Evolutionary conservation across 345 rosid genomes (phyloP).

Genomic region (Jatropha curcas): DNA sequence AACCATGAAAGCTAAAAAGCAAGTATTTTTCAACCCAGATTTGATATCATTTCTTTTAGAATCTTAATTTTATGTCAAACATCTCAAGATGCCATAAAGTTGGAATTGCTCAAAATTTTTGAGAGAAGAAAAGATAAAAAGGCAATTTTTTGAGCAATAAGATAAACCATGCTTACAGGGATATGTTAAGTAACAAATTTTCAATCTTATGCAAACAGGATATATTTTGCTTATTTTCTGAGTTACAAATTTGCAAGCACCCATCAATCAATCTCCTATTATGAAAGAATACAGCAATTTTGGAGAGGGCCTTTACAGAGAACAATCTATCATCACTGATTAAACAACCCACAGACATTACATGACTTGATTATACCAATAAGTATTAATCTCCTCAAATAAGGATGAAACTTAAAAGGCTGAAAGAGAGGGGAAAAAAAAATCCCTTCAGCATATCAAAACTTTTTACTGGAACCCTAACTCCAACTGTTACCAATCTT

Average conservation of each 20-base stretch:
- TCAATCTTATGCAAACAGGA: constrained; percentile 6
- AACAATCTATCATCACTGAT: no score
- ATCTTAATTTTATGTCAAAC: not conserved
- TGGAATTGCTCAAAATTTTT: constrained; percentile 1
- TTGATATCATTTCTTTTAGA: not conserved
- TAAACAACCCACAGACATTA: no score
- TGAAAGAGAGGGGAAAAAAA: not conserved
- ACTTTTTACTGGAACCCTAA: not conserved
- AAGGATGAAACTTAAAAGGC: not conserved
- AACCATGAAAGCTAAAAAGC: not conserved
- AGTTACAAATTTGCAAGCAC: not conserved
- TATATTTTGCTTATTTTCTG: not conserved
- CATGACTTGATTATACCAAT: no score
- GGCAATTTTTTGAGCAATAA: not conserved
- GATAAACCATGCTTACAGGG: not conserved
- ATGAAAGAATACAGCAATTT: not conserved
- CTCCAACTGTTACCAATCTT: not conserved
- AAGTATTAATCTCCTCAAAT: not conserved
- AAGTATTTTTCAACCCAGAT: not conserved
- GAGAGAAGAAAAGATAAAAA: not conserved
- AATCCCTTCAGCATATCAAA: not conserved
- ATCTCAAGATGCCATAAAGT: not conserved
- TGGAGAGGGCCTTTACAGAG: no score
- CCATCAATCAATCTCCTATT: not conserved
- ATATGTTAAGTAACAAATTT: no score